Evolutionary conservation across 257 asterid genomes (phyloP).

Genomic region (Prunella vulgaris): DNA sequence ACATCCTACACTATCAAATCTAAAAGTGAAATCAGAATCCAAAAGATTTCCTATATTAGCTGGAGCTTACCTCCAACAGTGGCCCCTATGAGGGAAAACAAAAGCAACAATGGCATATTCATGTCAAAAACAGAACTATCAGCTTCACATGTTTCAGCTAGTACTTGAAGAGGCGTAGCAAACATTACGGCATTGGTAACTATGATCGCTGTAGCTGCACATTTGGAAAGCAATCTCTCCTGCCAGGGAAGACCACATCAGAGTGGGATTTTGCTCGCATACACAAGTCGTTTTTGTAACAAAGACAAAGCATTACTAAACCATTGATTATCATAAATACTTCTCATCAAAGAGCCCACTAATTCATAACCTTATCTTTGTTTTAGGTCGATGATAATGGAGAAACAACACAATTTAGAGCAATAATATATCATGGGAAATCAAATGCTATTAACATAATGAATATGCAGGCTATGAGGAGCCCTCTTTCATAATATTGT

Average conservation of each 20-base stretch:
- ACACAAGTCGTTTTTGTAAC: neutral
- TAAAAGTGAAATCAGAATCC: neutral
- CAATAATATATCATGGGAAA: neutral
- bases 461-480: neutral
- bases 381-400: neutral
- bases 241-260: conserved; percentile 25
- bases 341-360: neutral
- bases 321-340: neutral
- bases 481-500: neutral
- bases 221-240: conserved; percentile 34
- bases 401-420: neutral
- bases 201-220: conserved; percentile 39
- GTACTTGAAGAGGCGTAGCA: conserved; percentile 60
- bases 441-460: neutral
- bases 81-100: conserved; percentile 87
- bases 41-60: neutral
- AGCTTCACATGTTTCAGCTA: conserved; percentile 88
- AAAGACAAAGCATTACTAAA: neutral
- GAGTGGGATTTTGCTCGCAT: neutral
- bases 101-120: conserved; percentile 89
- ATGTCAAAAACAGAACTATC: conserved; percentile 49
- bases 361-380: neutral
- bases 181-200: conserved; percentile 52
- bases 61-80: conserved; percentile 81
- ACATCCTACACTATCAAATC: neutral